phyloP scores from a whole-genome alignment of 1,284 basidiomycete genomes.

The Cerrena zonata region DNA sequence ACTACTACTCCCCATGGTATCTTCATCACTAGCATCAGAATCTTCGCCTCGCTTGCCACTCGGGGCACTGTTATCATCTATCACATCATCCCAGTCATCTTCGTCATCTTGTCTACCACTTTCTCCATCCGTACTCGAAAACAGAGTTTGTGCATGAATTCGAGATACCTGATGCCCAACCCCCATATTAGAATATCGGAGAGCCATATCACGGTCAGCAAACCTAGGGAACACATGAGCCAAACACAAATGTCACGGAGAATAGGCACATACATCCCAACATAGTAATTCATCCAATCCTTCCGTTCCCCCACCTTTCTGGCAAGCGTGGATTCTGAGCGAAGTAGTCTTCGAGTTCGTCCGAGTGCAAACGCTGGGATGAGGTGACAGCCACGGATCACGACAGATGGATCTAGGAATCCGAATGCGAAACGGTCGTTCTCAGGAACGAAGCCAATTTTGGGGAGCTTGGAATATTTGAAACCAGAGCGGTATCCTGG shows the following conservation, averaged over 20 bases:
- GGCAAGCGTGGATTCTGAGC: neutral
- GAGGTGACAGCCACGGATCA: slow-evolving; percentile 29
- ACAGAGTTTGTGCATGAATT: neutral
- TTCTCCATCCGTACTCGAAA: neutral
- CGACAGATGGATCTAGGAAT: slow-evolving; percentile 21
- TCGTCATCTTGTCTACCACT: neutral
- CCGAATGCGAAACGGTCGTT: slow-evolving; percentile 15
- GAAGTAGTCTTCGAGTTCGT: slow-evolving; percentile 12
- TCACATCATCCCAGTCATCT: neutral
- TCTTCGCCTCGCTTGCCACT: neutral
- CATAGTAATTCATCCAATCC: slow-evolving; percentile 8
- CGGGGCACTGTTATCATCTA: neutral
- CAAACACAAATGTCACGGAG: neutral
- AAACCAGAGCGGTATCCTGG: slow-evolving; percentile 10
- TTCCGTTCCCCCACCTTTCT: neutral
- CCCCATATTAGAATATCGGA: neutral
- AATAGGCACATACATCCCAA: slow-evolving; percentile 7
- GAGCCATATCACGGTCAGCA: slow-evolving; percentile 4
- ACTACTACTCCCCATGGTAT: neutral
- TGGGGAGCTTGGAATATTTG: slow-evolving; percentile 15
- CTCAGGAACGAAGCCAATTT: slow-evolving; percentile 19
- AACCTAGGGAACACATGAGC: neutral
- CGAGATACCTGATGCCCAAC: slow-evolving; percentile 2
- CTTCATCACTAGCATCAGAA: neutral
- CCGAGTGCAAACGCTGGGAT: slow-evolving; percentile 28